Percentiles rank a stretch among this genome's conserved stretches.
phyloP scores from a whole-genome alignment of 2,329 filamentous ascomycete genomes.

The Aaosphaeria arxii region DNA sequence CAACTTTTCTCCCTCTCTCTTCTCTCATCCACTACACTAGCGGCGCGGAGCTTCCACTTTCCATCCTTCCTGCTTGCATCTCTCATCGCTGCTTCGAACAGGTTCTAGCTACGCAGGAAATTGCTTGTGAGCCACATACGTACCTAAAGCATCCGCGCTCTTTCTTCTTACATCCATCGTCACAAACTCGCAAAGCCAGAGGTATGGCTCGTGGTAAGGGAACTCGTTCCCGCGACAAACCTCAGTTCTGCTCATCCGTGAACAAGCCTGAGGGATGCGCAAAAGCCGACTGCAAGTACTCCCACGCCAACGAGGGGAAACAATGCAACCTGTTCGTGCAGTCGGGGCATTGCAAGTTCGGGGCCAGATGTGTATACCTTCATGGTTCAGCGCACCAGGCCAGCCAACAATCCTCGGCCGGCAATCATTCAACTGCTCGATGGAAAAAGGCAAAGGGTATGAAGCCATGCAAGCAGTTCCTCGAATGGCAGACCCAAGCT shows the following conservation, averaged over 20 bases:
- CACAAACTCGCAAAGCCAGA: no score
- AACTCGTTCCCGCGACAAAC: no score
- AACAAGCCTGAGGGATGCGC: slow-evolving; percentile 2
- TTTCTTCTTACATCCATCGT: no score
- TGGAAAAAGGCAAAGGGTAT: neutral
- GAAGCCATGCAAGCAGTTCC: neutral
- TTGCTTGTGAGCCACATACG: no score
- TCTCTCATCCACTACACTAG: no score
- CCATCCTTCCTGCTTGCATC: no score
- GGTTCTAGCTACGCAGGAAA: no score
- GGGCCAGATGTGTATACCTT: slow-evolving; percentile 1
- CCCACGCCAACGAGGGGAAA: slow-evolving; percentile 1
- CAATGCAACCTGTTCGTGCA: slow-evolving; percentile 1
- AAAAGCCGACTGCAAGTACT: neutral
- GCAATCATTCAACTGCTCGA: neutral
- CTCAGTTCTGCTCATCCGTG: neutral
- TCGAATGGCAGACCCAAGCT: slow-evolving; percentile 1
- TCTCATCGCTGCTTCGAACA: no score
- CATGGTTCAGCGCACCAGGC: neutral
- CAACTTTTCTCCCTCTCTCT: no score
- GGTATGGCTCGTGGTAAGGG: no score
- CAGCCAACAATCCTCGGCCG: neutral
- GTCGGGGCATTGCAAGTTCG: neutral
- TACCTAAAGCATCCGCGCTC: no score
- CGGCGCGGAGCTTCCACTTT: no score